These are phyloP conservation scores for Simplicillium aogashimaense DNA, from an alignment of 2,329 filamentous ascomycete species.

Conservation along the genomic window DNA sequence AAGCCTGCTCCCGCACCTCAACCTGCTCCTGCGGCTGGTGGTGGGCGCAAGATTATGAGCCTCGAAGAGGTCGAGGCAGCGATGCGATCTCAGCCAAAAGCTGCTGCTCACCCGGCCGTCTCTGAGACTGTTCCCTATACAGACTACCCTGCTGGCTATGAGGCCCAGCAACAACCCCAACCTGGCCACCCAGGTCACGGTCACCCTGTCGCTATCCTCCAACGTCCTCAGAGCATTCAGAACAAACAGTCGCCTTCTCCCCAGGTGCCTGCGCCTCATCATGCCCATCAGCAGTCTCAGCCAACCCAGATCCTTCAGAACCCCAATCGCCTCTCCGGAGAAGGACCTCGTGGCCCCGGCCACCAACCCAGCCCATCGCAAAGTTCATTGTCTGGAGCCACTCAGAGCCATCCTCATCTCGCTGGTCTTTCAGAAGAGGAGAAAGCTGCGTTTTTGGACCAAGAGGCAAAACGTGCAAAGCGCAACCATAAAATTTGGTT, in stretches of 20 bases:
- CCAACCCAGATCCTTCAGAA: constrained; percentile 75
- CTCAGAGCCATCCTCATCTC: constrained; percentile 31
- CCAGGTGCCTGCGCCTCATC: constrained; percentile 15
- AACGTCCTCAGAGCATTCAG: constrained; percentile 35
- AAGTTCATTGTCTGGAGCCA: constrained; percentile 33
- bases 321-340: constrained; percentile 53
- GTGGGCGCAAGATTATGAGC: constrained; percentile 75
- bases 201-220: constrained; percentile 45
- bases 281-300: constrained; percentile 25
- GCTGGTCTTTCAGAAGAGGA: constrained; percentile 75
- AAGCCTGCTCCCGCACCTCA: constrained; percentile 25
- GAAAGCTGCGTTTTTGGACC: constrained; percentile 71
- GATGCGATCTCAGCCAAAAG: constrained; percentile 63
- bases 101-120: constrained; percentile 13
- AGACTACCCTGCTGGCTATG: constrained; percentile 11
- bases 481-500: constrained; percentile 97
- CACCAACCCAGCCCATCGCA: constrained; percentile 36
- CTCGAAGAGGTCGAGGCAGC: constrained; percentile 94
- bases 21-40: constrained; percentile 17
- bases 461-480: constrained; percentile 92
- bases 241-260: constrained; percentile 28
- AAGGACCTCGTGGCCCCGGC: constrained; percentile 24
- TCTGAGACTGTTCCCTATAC: background rate
- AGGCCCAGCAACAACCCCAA: constrained; percentile 4
- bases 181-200: constrained; percentile 10